Conservation (phyloP, 805 yeast genomes). For the Nakazawaea wickerhamii region DNA sequence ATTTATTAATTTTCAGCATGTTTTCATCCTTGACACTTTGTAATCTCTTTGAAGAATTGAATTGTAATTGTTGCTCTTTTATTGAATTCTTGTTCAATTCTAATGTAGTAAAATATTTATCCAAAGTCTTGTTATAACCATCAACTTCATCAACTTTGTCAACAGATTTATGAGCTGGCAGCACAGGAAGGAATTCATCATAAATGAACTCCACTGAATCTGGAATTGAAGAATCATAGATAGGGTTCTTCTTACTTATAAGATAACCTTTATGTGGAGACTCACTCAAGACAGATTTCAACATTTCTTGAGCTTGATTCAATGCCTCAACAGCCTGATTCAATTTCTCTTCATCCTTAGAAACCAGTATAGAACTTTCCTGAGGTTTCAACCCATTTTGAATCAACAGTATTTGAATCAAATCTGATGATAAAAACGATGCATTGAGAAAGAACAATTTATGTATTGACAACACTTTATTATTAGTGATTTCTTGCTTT, state of each 20-base stretch:
- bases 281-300: conserved; percentile 31
- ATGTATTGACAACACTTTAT: conserved; percentile 55
- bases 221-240: conserved; percentile 37
- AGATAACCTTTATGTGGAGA: conserved; percentile 53
- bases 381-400: conserved; percentile 37
- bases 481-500: conserved; percentile 24
- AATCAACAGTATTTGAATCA: conserved; percentile 56
- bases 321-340: conserved; percentile 37
- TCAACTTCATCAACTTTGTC: conserved; percentile 32
- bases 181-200: conserved; percentile 53
- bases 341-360: conserved; percentile 24
- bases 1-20: conserved; percentile 57
- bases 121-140: conserved; percentile 81
- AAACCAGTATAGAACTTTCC: conserved; percentile 27
- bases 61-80: conserved; percentile 69
- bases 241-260: conserved; percentile 53
- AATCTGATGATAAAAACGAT: conserved; percentile 73
- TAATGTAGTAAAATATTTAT: conserved; percentile 75
- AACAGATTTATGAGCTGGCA: conserved; percentile 31
- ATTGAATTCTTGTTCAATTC: conserved; percentile 77
- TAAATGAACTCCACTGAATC: conserved; percentile 34
- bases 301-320: conserved; percentile 39
- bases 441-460: conserved; percentile 63
- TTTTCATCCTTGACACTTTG: conserved; percentile 74
- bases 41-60: conserved; percentile 68